Evolutionary conservation across 208 protist species (phyloP).

Genomic region (Novymonas esmeraldas): DNA sequence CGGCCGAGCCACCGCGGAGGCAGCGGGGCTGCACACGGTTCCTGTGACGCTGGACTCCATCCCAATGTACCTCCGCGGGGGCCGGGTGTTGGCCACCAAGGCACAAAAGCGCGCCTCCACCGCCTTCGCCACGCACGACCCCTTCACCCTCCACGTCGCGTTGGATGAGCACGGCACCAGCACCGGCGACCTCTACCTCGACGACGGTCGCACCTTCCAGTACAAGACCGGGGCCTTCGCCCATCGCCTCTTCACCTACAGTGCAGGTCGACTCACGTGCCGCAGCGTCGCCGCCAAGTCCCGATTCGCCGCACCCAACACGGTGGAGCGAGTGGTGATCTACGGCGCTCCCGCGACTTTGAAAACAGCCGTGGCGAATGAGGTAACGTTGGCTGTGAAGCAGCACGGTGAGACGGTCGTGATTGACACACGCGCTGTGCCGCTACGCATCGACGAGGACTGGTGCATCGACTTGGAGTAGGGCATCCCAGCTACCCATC

Average conservation of each 20-base stretch:
- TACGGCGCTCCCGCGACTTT: constrained; percentile 58
- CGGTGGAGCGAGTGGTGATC: constrained; percentile 72
- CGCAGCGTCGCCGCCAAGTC: constrained; percentile 4
- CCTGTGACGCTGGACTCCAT: constrained; percentile 84
- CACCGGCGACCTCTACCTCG: constrained; percentile 73
- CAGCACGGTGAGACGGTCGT: constrained; percentile 51
- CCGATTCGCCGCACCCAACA: too few species aligned
- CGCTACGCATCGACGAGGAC: too few species aligned
- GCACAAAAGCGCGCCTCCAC: constrained; percentile 89
- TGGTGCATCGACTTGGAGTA: too few species aligned
- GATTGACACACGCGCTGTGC: too few species aligned
- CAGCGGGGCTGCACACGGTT: constrained; percentile 5
- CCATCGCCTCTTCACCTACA: constrained; percentile 59
- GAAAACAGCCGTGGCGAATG: too few species aligned
- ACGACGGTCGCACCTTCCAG: constrained; percentile 74
- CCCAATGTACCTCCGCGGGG: constrained; percentile 93
- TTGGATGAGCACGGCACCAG: constrained; percentile 71
- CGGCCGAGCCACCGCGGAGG: constrained; percentile 50
- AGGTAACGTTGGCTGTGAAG: constrained; percentile 33
- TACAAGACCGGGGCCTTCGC: constrained; percentile 62
- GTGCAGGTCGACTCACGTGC: constrained; percentile 35
- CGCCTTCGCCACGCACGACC: constrained; percentile 80
- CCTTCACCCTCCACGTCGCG: constrained; percentile 94
- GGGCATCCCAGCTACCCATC: too few species aligned
- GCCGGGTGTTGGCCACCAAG: constrained; percentile 92